A percentile compares a stretch with the other conserved stretches of the same genome.
These are phyloP conservation scores for Chlamydomonas sphaeroides DNA, from an alignment of 139 green algal genomes.

Conservation along the genomic window DNA sequence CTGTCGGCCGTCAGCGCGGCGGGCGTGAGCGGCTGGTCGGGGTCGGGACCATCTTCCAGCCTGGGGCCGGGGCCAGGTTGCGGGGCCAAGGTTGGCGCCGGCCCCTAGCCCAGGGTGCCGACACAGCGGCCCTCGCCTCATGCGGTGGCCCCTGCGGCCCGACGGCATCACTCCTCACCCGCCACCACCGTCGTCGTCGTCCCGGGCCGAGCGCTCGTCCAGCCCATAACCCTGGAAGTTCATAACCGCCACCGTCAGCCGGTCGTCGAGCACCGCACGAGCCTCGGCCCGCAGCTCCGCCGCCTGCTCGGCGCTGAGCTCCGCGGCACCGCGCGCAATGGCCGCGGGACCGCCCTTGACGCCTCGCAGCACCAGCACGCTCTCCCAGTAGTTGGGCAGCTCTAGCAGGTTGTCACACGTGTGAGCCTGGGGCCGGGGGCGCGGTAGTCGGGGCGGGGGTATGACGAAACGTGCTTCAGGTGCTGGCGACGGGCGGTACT, in stretches of 20 bases:
- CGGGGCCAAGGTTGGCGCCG: too few relatives aligned
- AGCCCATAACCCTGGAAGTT: slow-evolving; percentile 47
- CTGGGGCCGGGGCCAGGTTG: too few relatives aligned
- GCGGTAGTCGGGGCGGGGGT: too few relatives aligned
- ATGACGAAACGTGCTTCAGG: too few relatives aligned
- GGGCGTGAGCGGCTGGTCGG: slow-evolving; percentile 6
- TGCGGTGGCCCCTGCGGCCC: too few relatives aligned
- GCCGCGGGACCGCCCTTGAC: slow-evolving; percentile 8
- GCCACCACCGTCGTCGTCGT: neutral
- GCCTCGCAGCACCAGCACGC: slow-evolving; percentile 49
- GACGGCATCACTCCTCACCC: too few relatives aligned
- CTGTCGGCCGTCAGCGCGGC: slow-evolving; percentile 23
- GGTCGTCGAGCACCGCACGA: slow-evolving; percentile 40
- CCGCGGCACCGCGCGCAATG: neutral
- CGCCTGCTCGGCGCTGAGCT: slow-evolving; percentile 13
- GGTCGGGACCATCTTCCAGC: neutral
- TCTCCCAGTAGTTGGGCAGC: slow-evolving; percentile 76
- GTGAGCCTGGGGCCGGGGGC: slow-evolving; percentile 61
- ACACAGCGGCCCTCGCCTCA: too few relatives aligned
- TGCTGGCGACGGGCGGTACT: too few relatives aligned
- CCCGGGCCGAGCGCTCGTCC: slow-evolving; percentile 31
- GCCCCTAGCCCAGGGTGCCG: too few relatives aligned
- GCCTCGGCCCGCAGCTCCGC: slow-evolving; percentile 26
- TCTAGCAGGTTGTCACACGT: slow-evolving; percentile 75
- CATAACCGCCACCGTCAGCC: slow-evolving; percentile 37